Base-by-base conservation (phyloP, 495 filamentous ascomycete genomes). In the Aspergillus ellipticus region DNA sequence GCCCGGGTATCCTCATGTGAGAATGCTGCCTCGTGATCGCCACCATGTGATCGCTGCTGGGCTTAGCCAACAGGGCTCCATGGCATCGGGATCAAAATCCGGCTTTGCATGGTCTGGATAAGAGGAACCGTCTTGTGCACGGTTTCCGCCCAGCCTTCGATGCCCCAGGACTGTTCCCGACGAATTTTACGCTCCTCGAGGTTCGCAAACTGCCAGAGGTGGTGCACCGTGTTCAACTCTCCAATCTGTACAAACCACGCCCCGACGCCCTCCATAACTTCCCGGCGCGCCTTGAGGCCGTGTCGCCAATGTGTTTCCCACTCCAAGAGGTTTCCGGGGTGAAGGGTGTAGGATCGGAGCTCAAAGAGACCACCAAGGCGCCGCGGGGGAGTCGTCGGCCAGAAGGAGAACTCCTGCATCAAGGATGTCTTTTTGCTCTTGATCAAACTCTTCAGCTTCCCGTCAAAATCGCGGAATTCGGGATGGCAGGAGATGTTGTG, bases 391-490 rank as follows among this genome's bases (percentile, higher is more conserved):
- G 90, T 92, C 1, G 94, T 98, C 0, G 94, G 94, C 94, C 94
- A 98, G 82, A 98, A 98, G 49, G 89, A 95, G 75, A 98, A 98
- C 70, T 98, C 94, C 69, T 98, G 94, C 94, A 98, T 98, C 26
- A 98, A 80, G 0, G 94, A 97, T 10, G 84, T 87, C 60, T 87
- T 84, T 73, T 96, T 96, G 58, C 84, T 80, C 55, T 78, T 86
- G 63, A 98, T 92, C 53, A 96, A 76, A 17, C 72, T 76, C 65
- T 90, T 89, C 39, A 97, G 85, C 68, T 90, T 87, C 43, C 70
- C 70, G 71, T 96, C 89, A 65, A 96, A 97, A 10, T 83, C 85
- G 51, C 82, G 74, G 76, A 88, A 97, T 4, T 90, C 87, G 42
- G 89, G 88, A 59, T 94, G 88, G 42, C 79, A 70, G 48, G 87